These are phyloP conservation scores for Licmophora abbreviata DNA, from an alignment of 108 stramenopile genomes.

Conservation along the genomic window DNA sequence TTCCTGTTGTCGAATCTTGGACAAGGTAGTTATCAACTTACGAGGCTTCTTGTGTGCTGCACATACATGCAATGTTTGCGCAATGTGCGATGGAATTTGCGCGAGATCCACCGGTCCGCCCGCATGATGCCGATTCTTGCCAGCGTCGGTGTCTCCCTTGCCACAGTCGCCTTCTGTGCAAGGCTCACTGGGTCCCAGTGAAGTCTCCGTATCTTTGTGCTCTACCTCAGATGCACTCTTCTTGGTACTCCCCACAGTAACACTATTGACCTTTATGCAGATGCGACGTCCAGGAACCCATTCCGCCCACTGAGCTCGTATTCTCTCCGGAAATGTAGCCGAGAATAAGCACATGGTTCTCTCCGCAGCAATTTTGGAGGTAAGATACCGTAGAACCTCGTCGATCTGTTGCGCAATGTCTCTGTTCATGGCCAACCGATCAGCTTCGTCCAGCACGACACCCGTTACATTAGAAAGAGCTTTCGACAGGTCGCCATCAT, in stretches of 20 bases:
- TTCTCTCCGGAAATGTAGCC: slow-evolving; percentile 44
- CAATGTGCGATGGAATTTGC: slow-evolving; percentile 60
- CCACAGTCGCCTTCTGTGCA: neutral
- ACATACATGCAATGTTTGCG: slow-evolving; percentile 81
- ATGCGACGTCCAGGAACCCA: slow-evolving; percentile 23
- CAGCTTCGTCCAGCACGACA: slow-evolving; percentile 70
- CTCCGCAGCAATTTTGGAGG: slow-evolving; percentile 10
- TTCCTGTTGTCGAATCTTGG: slow-evolving; percentile 28
- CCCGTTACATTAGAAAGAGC: slow-evolving; percentile 12
- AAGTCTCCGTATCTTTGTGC: neutral
- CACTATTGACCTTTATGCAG: slow-evolving; percentile 24
- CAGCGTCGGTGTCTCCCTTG: no score
- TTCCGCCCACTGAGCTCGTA: slow-evolving; percentile 12
- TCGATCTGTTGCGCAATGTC: slow-evolving; percentile 64
- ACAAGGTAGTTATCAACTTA: slow-evolving; percentile 59
- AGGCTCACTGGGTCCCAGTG: slow-evolving; percentile 2
- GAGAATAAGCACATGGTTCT: slow-evolving; percentile 37
- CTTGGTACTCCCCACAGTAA: slow-evolving; percentile 15
- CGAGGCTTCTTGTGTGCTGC: slow-evolving; percentile 76
- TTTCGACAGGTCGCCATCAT: slow-evolving; percentile 2
- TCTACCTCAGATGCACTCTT: slow-evolving; percentile 2
- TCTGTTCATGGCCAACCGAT: slow-evolving; percentile 52
- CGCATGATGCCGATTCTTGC: no score
- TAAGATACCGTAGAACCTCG: slow-evolving; percentile 19
- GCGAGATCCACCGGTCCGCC: slow-evolving; percentile 23